These are phyloP conservation scores for Solanum hybrid DNA, from an alignment of 305 asterid genomes.

Conservation along the genomic window DNA sequence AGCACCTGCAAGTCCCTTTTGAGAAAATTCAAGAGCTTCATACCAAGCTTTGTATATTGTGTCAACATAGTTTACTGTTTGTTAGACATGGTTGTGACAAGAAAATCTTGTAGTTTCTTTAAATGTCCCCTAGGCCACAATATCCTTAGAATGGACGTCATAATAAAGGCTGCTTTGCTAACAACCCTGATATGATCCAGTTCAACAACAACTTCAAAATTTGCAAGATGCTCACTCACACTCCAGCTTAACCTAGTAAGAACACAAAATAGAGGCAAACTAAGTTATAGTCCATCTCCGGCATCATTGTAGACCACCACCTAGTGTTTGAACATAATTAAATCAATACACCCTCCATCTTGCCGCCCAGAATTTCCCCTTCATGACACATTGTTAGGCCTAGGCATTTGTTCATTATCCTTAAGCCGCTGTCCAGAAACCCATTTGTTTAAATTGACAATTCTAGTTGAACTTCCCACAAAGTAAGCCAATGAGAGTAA, in stretches of 20 bases:
- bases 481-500: not conserved
- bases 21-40: not conserved
- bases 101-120: not conserved
- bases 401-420: not conserved
- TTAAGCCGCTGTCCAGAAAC: too few species aligned
- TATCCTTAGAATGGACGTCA: not conserved
- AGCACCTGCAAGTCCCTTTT: not conserved
- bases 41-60: not conserved
- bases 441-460: too few species aligned
- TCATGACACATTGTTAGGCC: not conserved
- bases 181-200: conserved; percentile 57
- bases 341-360: not conserved
- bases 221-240: conserved; percentile 65
- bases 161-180: conserved; percentile 20
- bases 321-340: not conserved
- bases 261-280: conserved; percentile 65
- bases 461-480: too few species aligned
- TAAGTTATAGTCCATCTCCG: conserved; percentile 9
- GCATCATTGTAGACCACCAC: not conserved
- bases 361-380: not conserved
- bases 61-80: not conserved
- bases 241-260: conserved; percentile 94
- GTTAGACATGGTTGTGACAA: not conserved
- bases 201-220: conserved; percentile 63
- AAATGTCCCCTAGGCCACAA: not conserved